These are phyloP conservation scores for Bipolaris cookei DNA, from an alignment of 2,329 filamentous ascomycete species.

Conservation along the genomic window DNA sequence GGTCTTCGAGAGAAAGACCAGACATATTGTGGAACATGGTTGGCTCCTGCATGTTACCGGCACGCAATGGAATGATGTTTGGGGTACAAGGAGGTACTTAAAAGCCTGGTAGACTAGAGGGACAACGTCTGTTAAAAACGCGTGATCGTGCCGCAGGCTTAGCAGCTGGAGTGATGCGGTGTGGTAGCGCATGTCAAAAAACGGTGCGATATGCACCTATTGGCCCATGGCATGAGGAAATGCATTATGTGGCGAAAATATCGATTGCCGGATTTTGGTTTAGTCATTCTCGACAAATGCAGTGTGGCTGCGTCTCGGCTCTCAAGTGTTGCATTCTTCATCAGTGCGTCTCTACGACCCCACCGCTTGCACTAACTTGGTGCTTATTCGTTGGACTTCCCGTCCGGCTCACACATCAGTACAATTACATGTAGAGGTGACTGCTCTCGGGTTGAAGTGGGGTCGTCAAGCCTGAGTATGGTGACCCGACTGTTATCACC, in stretches of 20 bases:
- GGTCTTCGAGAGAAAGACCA: slow-evolving; percentile 4
- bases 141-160: background rate
- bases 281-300: background rate
- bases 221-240: background rate
- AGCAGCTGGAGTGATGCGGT: background rate
- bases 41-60: slow-evolving; percentile 1
- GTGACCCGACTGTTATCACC: background rate
- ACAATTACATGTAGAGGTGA: background rate
- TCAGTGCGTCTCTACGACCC: background rate
- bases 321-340: background rate
- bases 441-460: background rate
- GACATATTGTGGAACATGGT: background rate
- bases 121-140: background rate
- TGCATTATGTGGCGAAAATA: background rate
- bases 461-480: background rate
- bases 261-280: background rate
- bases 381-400: background rate
- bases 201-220: slow-evolving; percentile 2
- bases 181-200: slow-evolving; percentile 8
- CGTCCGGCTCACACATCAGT: background rate
- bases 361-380: background rate
- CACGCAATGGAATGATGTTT: background rate
- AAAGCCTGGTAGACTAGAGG: background rate
- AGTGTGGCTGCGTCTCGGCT: background rate
- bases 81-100: background rate